Evolutionary conservation across 1,284 basidiomycete species (phyloP), one percentile per base, ranked within the genome.

Genomic region (Laetiporus sulphureus): DNA sequence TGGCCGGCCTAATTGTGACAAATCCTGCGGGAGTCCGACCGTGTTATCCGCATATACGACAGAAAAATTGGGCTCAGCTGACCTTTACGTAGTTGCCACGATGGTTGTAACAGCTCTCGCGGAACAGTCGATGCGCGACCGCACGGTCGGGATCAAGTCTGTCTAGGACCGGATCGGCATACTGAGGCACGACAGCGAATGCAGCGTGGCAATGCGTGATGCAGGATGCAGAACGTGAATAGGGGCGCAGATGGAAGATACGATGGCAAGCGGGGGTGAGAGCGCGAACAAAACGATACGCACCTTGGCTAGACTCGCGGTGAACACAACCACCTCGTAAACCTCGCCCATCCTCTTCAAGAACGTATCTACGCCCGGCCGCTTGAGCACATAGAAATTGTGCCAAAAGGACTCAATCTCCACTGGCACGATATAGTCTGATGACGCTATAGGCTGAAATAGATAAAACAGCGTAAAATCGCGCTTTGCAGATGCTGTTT

Each of bases 81-180:
- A 91, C 91, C 77, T 99, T 99, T 66, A 99, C 95, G 61, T 98
- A 98, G 69, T 96, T 98, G 43, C 95, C 95, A 65, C 89, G 88
- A 67, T 98, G 95, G 62, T 98, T 98, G 66, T 96, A 98, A 67
- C 95, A 99, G 57, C 90, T 93, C 69, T 99, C 95, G 46, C 95
- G 75, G 79, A 99, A 99, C 40, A 99, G 68, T 39, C 96, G 79
- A 64, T 99, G 95, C 16, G 88, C 73, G 20, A 99, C 94, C 10
- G 95, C 90, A 43, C 81, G 83, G 62, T 92, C 82, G 27, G 89
- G 77, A 60, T 99, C 95, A 40, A 99, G 77, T 65, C 95, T 97
- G 70, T 99, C 96, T 42, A 99, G 71, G 12, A 99, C 96, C 3
- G 95, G 95, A 62, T 99, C 95, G 48, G 96, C 95, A 59, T 99